Evolutionary conservation across 352 stramenopile genomes (phyloP), one percentile per base, ranked within the genome.

Genomic region (Pythium utonaiense): DNA sequence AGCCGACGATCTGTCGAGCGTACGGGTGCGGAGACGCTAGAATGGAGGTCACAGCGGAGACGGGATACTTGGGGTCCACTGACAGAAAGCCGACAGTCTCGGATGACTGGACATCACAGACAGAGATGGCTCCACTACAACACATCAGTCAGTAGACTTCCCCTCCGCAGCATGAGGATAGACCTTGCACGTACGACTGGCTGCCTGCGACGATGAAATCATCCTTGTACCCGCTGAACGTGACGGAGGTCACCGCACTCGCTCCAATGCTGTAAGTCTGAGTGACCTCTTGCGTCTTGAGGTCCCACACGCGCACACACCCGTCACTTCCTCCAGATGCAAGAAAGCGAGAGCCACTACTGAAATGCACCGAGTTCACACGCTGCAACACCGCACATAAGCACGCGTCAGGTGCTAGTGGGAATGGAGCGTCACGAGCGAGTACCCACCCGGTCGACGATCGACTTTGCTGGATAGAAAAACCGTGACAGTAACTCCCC

Each of bases 151-250:
- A 33, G 28, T 33, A n/a, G n/a, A n/a, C n/a, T n/a, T n/a, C n/a
- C n/a, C n/a, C n/a, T n/a, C n/a, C n/a, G n/a, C n/a, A n/a, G n/a
- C n/a, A n/a, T n/a, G n/a, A n/a, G n/a, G n/a, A n/a, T n/a, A n/a
- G n/a, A n/a, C n/a, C n/a, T n/a, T n/a, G n/a, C n/a, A 64, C 44
- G 25, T 66, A 89, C 81, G 75, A 86, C 17, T 79, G 74, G 57
- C 70, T 88, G n/a, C 81, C 81, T 16, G 74, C 78, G n/a, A 88
- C 75, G 21, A 89, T 73, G 34, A 76, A 75, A 40, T 91, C 82
- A 60, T 91, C 79, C 53, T 87, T 89, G 65, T 86, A 84, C 17
- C 82, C 82, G 34, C 74, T 84, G 48, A 91, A 91, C 0, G 74
- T 64, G 22, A 91, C 76, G 8, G 69, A 85, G 3, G 74, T 86